Percentiles rank a stretch among this genome's conserved stretches.
Evolutionary conservation across 257 asterid genomes (phyloP).

Genomic region (Fraxinus quadrangulata): DNA sequence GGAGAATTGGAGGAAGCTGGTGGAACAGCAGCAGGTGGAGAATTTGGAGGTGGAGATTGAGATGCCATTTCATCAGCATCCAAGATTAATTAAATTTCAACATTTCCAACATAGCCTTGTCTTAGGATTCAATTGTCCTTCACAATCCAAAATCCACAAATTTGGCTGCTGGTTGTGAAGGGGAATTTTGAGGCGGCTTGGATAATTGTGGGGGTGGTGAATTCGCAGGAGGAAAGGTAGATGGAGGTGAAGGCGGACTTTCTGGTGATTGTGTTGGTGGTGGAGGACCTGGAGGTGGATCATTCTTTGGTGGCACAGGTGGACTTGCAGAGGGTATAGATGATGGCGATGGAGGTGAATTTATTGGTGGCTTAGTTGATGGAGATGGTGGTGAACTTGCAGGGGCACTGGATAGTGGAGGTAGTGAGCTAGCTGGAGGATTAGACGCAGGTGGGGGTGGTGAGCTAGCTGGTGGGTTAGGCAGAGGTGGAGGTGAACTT

Average conservation of each 20-base stretch:
- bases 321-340: conserved; percentile 18
- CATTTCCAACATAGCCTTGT: conserved; percentile 26
- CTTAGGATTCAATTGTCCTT: conserved; percentile 23
- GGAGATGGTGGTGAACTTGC: conserved; percentile 35
- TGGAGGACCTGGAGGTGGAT: conserved; percentile 14
- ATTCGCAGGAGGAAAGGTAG: conserved; percentile 9
- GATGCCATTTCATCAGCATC: conserved; percentile 32
- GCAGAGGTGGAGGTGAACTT: conserved; percentile 30
- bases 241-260: conserved; percentile 20
- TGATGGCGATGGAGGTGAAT: conserved; percentile 23
- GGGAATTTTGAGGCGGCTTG: background rate
- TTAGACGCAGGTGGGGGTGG: conserved; percentile 27
- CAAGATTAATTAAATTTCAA: conserved; percentile 22
- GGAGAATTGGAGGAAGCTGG: conserved; percentile 35
- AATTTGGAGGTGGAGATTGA: conserved; percentile 17
- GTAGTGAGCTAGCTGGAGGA: conserved; percentile 27
- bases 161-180: conserved; percentile 27
- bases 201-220: conserved; percentile 28
- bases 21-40: background rate
- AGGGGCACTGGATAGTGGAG: conserved; percentile 24
- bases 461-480: too few species aligned
- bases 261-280: conserved; percentile 32
- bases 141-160: too few species aligned
- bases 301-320: conserved; percentile 20
- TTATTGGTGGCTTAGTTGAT: conserved; percentile 15